A percentile compares a stretch with the other conserved stretches of the same genome.
Evolutionary conservation across 306 rosid genomes (phyloP).

Genomic region (Quercus agrifolia): DNA sequence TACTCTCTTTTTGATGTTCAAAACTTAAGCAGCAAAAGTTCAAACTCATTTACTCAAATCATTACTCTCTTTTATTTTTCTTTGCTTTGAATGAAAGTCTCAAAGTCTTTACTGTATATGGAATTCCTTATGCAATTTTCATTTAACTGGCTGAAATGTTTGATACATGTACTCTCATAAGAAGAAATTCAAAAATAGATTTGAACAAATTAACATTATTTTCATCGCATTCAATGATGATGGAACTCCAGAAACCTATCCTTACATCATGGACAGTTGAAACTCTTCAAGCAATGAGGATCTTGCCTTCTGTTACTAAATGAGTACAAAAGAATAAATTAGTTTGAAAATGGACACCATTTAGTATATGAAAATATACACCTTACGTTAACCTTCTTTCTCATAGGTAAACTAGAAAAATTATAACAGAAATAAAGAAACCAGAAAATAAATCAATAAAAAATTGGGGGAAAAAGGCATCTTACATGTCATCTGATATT

Average conservation of each 20-base stretch:
- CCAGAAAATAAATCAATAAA: slow-evolving; percentile 17
- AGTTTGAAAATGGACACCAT: not conserved
- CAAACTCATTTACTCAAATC: not conserved
- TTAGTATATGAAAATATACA: not conserved
- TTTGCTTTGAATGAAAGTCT: not conserved
- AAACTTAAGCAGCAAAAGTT: not conserved
- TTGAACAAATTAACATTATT: not conserved
- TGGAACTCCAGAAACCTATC: not conserved
- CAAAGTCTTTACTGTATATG: too few relatives aligned
- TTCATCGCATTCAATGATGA: not conserved
- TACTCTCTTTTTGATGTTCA: not conserved
- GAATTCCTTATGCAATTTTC: not conserved
- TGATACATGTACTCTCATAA: not conserved
- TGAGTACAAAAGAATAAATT: not conserved
- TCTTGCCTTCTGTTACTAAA: slow-evolving; percentile 37
- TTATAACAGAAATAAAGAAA: not conserved
- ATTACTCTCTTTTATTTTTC: not conserved
- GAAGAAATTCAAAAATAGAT: not conserved
- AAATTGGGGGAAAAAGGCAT: not conserved
- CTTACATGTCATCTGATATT: slow-evolving; percentile 47
- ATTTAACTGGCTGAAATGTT: not conserved
- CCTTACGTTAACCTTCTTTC: not conserved
- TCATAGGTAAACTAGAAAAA: not conserved
- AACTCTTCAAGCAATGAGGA: slow-evolving; percentile 56
- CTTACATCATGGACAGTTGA: slow-evolving; percentile 75